phyloP scores from a whole-genome alignment of 1,284 basidiomycete genomes.

The Macrocystidia cucumis region DNA sequence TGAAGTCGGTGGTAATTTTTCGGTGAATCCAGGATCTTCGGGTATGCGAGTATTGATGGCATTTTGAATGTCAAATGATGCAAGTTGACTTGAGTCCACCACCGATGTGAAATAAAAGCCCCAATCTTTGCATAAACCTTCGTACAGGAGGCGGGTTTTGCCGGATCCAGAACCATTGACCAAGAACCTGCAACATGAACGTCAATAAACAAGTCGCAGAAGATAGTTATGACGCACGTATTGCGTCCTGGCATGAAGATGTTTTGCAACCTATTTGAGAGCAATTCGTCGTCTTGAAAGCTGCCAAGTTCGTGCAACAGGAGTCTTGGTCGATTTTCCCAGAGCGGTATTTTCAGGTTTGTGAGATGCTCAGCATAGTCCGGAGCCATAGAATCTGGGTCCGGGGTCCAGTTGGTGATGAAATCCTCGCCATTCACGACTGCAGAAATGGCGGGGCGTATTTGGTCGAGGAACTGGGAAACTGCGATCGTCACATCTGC shows the following conservation, averaged over 20 bases:
- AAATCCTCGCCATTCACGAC: conserved; percentile 15
- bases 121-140: conserved; percentile 34
- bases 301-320: conserved; percentile 28
- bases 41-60: conserved; percentile 25
- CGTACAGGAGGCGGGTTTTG: conserved; percentile 32
- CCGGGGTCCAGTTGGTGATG: conserved; percentile 11
- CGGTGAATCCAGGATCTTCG: conserved; percentile 20
- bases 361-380: conserved; percentile 14
- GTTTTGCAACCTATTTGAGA: conserved; percentile 22
- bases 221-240: conserved; percentile 23
- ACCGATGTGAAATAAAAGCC: conserved; percentile 35
- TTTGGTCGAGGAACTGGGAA: conserved; percentile 18
- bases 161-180: conserved; percentile 37
- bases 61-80: conserved; percentile 30
- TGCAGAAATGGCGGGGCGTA: conserved; percentile 21
- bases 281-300: conserved; percentile 19
- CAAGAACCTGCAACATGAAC: conserved; percentile 23
- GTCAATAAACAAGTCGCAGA: conserved; percentile 4
- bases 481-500: too few species aligned
- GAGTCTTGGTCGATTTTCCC: conserved; percentile 28
- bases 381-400: conserved; percentile 3
- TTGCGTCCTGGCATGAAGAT: conserved; percentile 35
- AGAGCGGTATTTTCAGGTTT: conserved; percentile 20
- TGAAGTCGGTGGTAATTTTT: conserved; percentile 19
- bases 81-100: conserved; percentile 29